These are phyloP conservation scores for Paramecium caudatum DNA, from an alignment of 73 alveolate species.

Conservation along the genomic window DNA sequence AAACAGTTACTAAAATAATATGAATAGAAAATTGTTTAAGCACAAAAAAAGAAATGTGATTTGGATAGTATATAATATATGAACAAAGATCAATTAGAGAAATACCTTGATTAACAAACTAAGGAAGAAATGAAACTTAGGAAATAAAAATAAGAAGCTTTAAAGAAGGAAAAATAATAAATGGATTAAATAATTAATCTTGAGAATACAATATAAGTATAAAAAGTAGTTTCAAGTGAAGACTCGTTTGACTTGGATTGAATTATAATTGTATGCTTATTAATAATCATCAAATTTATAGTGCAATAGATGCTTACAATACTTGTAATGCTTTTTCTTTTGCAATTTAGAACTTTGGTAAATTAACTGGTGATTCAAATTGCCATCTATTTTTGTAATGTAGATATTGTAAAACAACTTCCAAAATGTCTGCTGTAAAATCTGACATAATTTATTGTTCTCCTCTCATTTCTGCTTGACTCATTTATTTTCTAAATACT, in stretches of 20 bases:
- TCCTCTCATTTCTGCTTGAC: conserved; percentile 23
- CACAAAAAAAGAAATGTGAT: not conserved
- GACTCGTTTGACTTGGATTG: not conserved
- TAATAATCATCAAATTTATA: conserved; percentile 48
- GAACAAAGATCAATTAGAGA: not conserved
- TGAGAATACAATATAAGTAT: not conserved
- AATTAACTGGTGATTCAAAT: conserved; percentile 19
- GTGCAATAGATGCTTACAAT: conserved; percentile 37
- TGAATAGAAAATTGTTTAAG: not conserved
- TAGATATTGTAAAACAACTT: conserved; percentile 16
- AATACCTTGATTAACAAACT: not conserved
- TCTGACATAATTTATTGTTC: not conserved
- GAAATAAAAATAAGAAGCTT: not conserved
- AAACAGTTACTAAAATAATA: not conserved
- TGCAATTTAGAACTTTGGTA: conserved; percentile 32
- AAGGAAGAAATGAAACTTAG: not conserved
- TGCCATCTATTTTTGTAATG: conserved; percentile 60
- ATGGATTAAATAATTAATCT: not conserved
- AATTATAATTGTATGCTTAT: not conserved
- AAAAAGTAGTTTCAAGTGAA: not conserved
- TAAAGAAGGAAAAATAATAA: not conserved
- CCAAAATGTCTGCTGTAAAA: conserved; percentile 32
- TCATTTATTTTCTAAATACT: conserved; percentile 13
- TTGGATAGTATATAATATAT: not conserved
- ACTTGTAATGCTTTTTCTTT: conserved; percentile 30